These are phyloP conservation scores for Fusarium subglutinans DNA, from an alignment of 2,329 filamentous ascomycete species.

Conservation along the genomic window DNA sequence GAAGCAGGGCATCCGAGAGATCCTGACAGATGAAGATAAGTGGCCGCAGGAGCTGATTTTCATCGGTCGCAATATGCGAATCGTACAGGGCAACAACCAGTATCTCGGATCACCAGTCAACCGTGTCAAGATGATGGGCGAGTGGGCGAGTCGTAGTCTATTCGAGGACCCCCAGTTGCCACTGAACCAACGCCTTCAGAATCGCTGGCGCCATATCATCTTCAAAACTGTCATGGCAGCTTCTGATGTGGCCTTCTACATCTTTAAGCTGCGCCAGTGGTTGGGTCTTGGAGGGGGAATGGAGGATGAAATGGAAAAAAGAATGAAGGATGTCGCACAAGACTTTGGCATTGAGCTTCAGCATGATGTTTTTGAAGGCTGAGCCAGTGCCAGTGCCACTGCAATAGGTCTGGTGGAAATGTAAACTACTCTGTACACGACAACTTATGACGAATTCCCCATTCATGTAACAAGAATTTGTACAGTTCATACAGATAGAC, in stretches of 20 bases:
- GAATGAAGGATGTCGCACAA: constrained; percentile 87
- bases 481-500: constrained; percentile 28
- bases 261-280: constrained; percentile 79
- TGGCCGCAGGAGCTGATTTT: constrained; percentile 93
- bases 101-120: constrained; percentile 91
- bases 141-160: constrained; percentile 88
- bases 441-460: constrained; percentile 11
- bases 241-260: constrained; percentile 85
- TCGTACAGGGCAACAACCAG: constrained; percentile 93
- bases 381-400: neutral
- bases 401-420: neutral
- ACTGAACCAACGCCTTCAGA: constrained; percentile 68
- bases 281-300: constrained; percentile 83
- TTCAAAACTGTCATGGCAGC: constrained; percentile 81
- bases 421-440: constrained; percentile 4
- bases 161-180: constrained; percentile 76
- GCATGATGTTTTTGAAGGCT: constrained; percentile 89
- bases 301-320: constrained; percentile 91
- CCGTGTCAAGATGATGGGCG: constrained; percentile 90
- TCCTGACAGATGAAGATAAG: constrained; percentile 85
- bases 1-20: constrained; percentile 72
- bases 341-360: constrained; percentile 93
- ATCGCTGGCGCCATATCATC: constrained; percentile 80
- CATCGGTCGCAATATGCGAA: constrained; percentile 89
- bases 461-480: constrained; percentile 2